Base-by-base conservation (phyloP, 2,329 filamentous ascomycete genomes). In the Purpureocillium lavendulum region DNA sequence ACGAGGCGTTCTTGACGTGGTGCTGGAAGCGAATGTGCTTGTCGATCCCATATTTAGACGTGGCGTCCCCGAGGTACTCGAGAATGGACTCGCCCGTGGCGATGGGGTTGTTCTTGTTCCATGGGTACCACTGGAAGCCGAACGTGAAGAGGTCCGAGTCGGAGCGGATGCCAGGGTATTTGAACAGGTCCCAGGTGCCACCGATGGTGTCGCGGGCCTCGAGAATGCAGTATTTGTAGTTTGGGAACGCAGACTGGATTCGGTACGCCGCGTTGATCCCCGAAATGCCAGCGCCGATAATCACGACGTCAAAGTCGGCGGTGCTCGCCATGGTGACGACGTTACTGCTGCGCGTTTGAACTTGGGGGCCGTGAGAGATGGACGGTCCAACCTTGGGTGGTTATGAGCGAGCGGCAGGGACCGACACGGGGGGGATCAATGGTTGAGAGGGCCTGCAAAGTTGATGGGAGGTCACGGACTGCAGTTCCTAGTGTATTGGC, bases 141-240 rank as follows among this genome's bases (percentile, higher is more conserved):
- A 78, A 80, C 4, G 71, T 66, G 41, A 65, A 67, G 42, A 81
- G 65, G 46, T 73, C 65, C 2, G 74, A 78, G 51, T 81, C 77
- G 14, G 75, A 79, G 26, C 77, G 73, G 41, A 86, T 75, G 15
- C 83, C 80, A 0, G 82, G 83, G 49, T 86, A 87, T 35, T 73
- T 74, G 68, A 84, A 87, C 33, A 86, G 71, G 45, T 75, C 73
- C 83, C 84, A 88, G 4, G 84, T 87, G 30, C 84, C 83, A 12
- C 82, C 84, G 3, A 86, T 65, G 31, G 70, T 64, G 40, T 70
- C 61, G 37, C 82, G 75, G 7, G 67, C 69, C 56, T 87, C 83
- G 18, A 87, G 70, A 30, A 88, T 71, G 30, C 71, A 67, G 52
- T 79, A 85, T 21, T 60, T 69, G 40, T 52, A 49, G 36, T 69